These are phyloP conservation scores for Gynandropsis gynandra DNA, from an alignment of 345 rosid species.

Conservation along the genomic window DNA sequence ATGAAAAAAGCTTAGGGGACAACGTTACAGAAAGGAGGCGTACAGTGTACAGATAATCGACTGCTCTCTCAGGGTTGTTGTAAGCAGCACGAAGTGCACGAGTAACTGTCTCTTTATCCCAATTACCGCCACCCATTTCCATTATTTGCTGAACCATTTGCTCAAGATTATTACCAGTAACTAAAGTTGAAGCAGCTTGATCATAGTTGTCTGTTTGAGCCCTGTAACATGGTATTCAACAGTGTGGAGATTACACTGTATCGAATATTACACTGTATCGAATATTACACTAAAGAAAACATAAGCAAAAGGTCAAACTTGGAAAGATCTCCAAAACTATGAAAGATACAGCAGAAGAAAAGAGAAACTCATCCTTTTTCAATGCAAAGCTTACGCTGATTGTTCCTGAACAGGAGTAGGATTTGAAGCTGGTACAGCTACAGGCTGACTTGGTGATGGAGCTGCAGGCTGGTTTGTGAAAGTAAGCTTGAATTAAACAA, in stretches of 20 bases:
- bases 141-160: slow-evolving; percentile 72
- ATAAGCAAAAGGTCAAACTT: slow-evolving; percentile 5
- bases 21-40: slow-evolving; percentile 14
- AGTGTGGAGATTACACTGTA: slow-evolving; percentile 8
- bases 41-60: slow-evolving; percentile 92
- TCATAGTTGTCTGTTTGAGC: slow-evolving; percentile 49
- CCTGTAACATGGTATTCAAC: slow-evolving; percentile 41
- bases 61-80: slow-evolving; percentile 98
- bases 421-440: slow-evolving; percentile 33
- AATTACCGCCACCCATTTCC: slow-evolving; percentile 95
- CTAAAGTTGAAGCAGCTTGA: slow-evolving; percentile 88
- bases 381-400: slow-evolving; percentile 40
- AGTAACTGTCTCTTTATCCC: slow-evolving; percentile 92
- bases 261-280: background rate
- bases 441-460: slow-evolving; percentile 26
- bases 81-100: slow-evolving; percentile 98
- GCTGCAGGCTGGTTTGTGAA: slow-evolving; percentile 20
- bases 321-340: slow-evolving; percentile 4
- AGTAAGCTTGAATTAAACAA: slow-evolving; percentile 12
- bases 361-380: background rate
- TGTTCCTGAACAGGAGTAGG: slow-evolving; percentile 38
- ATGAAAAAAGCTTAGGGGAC: slow-evolving; percentile 2
- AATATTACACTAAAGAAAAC: slow-evolving; percentile 10
- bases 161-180: slow-evolving; percentile 64
- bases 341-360: background rate